Evolutionary conservation across 768 basidiomycete species (phyloP), one percentile per base, ranked within the genome.

Genomic region (Postia placenta): DNA sequence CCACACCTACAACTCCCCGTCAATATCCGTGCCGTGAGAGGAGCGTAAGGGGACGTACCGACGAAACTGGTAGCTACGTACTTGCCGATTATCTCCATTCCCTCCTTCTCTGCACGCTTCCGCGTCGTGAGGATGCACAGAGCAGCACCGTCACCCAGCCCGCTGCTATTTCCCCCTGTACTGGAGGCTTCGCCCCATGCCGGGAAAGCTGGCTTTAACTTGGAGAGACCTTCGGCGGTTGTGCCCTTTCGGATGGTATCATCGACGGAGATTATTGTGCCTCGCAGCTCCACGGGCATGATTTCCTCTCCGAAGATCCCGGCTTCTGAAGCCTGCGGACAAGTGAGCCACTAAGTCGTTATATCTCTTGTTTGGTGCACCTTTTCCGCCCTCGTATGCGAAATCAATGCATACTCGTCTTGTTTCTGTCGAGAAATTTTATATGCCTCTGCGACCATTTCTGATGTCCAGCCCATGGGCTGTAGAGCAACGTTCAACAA

Each of bases 401-500:
- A 94, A 45, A 88, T 80, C 45, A 90, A 74, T 0, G 94, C 94
- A 62, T 90, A 94, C 48, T 89, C 76, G 64, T 98, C 95, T 66
- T 97, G 94, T 57, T 76, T 83, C 60, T 81, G 69, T 28, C 94
- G 83, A 3, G 89, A 73, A 50, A 93, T 67, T n/a, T 81, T 75
- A 69, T 82, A 93, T 6, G 77, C 70, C 58, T 83, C 66, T n/a
- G 91, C 88, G 19, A 92, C 88, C 81, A 88, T 83, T 65, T 93
- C 91, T 4, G 88, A 88, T 1, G 91, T 93, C 91, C 91, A 99
- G 43, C 92, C 92, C 92, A 93, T 93, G 11, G 89, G 85, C 86
- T 91, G 33, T 28, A 50, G n/a, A 12, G 55, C 42, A 53, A 6
- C 24, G 27, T 23, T 25, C 52, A 48, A 39, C 11, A 11, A 28